Evolutionary conservation across 139 green algal genomes (phyloP), one percentile per base, ranked within the genome.

Genomic region (Chlamydomonas incerta): DNA sequence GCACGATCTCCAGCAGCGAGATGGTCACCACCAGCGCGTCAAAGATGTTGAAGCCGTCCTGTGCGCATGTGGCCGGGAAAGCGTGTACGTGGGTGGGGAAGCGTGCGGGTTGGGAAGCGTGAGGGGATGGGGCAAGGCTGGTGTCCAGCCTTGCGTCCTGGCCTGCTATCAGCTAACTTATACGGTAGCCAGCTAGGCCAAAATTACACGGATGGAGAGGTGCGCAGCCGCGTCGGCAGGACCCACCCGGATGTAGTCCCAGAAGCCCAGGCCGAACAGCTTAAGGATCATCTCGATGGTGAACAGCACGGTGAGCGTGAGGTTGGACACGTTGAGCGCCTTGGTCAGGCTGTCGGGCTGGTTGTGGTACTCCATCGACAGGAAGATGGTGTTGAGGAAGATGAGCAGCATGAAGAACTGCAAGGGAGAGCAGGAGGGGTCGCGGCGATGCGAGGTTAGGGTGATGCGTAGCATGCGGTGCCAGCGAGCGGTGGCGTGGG

Each of bases 31-130:
- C 91, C 13, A 94, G 34, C 4, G 87, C 71, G 63, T 96, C 95
- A 85, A 97, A 97, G n/a, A 95, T 80, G 83, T 96, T 96, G 87
- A 95, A 97, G 66, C 70, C 28, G 87, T 96, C 93, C 18, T 85
- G 79, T 52, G 35, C 4, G n/a, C n/a, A n/a, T n/a, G n/a, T n/a
- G n/a, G n/a, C n/a, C n/a, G 67, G 11, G 34, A 9, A n/a, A n/a
- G n/a, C n/a, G n/a, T n/a, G n/a, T n/a, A n/a, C n/a, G n/a, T n/a
- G n/a, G n/a, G n/a, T n/a, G n/a, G n/a, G n/a, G n/a, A n/a, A n/a
- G 67, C 8, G 18, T 50, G 6, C 90, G 57, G 71, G 92, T 95
- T 37, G 70, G 58, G 46, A 13, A 37, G 63, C 28, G 63, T n/a
- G 20, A n/a, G 20, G 8, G 21, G 8, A 66, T 31, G 8, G 23